Percentiles rank a stretch among this genome's conserved stretches.
Evolutionary conservation across 2,329 filamentous ascomycete species (phyloP).

Genomic region (Dactylonectria macrodidyma): DNA sequence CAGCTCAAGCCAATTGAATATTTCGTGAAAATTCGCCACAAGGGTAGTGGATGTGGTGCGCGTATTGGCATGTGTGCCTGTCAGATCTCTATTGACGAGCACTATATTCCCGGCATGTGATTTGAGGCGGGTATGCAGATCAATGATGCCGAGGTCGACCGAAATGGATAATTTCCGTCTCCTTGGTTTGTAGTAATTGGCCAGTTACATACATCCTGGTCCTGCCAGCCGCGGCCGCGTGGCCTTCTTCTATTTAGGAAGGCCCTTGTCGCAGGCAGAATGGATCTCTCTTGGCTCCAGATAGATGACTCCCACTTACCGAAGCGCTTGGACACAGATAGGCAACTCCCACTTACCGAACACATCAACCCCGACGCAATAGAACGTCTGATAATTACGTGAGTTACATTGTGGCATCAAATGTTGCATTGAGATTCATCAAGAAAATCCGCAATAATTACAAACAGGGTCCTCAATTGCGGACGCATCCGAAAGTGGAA

Average conservation of each 20-base stretch:
- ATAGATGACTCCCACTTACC: not conserved
- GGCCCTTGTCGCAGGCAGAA: not conserved
- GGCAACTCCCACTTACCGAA: not conserved
- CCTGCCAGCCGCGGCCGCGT: not conserved
- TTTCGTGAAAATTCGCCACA: not conserved
- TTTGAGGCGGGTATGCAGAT: no score
- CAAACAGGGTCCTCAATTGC: not conserved
- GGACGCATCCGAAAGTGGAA: not conserved
- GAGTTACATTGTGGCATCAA: not conserved
- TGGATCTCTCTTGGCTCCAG: not conserved
- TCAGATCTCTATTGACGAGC: not conserved
- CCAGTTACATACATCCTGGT: not conserved
- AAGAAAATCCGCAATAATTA: not conserved
- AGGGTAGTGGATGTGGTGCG: not conserved
- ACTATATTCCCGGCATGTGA: not conserved
- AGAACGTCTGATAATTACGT: not conserved
- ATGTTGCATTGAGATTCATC: not conserved
- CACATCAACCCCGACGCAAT: not conserved
- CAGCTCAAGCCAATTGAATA: not conserved
- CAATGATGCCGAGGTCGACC: not conserved
- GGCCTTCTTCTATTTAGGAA: not conserved
- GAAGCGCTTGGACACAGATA: not conserved
- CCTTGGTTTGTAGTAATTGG: not conserved
- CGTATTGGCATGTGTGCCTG: not conserved
- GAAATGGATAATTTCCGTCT: not conserved